Conservation (phyloP, 78 protist genomes). For the Mantamonas sphyraenae region DNA sequence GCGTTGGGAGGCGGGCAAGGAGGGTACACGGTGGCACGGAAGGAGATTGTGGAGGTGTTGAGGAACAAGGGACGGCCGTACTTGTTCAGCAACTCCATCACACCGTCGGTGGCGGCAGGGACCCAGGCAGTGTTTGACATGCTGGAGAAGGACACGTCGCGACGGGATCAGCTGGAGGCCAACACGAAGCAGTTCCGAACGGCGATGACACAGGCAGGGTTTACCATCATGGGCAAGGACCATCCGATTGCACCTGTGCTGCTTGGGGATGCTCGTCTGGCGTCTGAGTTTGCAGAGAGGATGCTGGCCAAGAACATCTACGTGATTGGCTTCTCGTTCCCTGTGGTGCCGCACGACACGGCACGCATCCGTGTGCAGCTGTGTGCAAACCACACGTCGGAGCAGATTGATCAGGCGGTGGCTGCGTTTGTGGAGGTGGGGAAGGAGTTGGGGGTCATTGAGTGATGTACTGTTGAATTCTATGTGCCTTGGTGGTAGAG, state of each 20-base stretch:
- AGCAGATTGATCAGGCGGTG: constrained; percentile 27
- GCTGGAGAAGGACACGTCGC: not conserved
- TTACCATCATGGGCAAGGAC: constrained; percentile 16
- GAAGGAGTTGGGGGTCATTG: not conserved
- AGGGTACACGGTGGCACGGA: constrained; percentile 65
- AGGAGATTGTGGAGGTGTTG: constrained; percentile 43
- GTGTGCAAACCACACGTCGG: constrained; percentile 63
- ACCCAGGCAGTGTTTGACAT: constrained; percentile 25
- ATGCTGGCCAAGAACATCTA: constrained; percentile 61
- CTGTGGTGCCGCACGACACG: constrained; percentile 59
- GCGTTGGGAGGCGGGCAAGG: constrained; percentile 75
- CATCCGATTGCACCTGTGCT: constrained; percentile 72
- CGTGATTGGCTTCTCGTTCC: constrained; percentile 63
- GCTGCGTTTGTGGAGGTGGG: constrained; percentile 59
- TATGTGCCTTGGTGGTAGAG: no score
- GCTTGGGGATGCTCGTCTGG: constrained; percentile 63
- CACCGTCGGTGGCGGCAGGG: constrained; percentile 70
- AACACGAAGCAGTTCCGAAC: constrained; percentile 55
- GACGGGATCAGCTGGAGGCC: not conserved
- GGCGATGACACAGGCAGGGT: constrained; percentile 60
- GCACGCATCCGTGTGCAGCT: constrained; percentile 75
- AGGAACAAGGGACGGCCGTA: constrained; percentile 67
- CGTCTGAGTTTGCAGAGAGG: constrained; percentile 53
- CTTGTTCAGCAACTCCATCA: constrained; percentile 62
- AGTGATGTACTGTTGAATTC: no score